A percentile compares a stretch with the other conserved stretches of the same genome.
Evolutionary conservation across 1,284 basidiomycete species (phyloP).

Genomic region (Fomes fomentarius): DNA sequence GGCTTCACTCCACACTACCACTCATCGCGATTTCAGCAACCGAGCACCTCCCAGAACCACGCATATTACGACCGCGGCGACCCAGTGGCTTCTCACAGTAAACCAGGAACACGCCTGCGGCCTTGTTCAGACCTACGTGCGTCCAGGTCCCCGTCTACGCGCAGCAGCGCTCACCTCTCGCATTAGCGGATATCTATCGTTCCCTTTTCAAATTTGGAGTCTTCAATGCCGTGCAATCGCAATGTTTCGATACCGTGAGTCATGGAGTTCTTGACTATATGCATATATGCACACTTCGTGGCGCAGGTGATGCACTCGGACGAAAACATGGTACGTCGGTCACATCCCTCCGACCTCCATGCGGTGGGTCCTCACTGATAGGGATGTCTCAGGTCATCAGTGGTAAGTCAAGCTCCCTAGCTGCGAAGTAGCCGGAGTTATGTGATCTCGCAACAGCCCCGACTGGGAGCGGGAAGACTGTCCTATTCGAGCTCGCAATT

Average conservation of each 20-base stretch:
- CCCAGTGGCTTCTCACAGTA: too few species aligned
- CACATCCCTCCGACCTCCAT: neutral
- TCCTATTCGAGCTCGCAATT: conserved; percentile 90
- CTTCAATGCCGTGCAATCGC: conserved; percentile 91
- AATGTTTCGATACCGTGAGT: conserved; percentile 73
- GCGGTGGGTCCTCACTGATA: neutral
- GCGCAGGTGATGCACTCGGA: conserved; percentile 66
- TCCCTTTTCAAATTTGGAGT: conserved; percentile 84
- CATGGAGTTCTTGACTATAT: conserved; percentile 4
- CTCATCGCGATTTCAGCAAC: too few species aligned
- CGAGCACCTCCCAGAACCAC: too few species aligned
- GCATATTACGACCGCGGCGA: too few species aligned
- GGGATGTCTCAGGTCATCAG: conserved; percentile 63
- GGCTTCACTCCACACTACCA: too few species aligned
- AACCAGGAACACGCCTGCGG: too few species aligned
- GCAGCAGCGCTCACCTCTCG: neutral
- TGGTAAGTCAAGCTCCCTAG: conserved; percentile 62
- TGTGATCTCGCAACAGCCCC: conserved; percentile 71
- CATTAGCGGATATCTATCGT: conserved; percentile 79
- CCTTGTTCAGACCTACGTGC: conserved; percentile 74
- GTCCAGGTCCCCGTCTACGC: conserved; percentile 26
- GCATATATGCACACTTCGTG: neutral
- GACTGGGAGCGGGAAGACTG: conserved; percentile 93
- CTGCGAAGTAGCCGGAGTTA: too few species aligned
- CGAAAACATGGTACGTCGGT: conserved; percentile 70